These are phyloP conservation scores for Ambispora gerdemannii DNA, from an alignment of 192 early-diverging fungal species.

Conservation along the genomic window DNA sequence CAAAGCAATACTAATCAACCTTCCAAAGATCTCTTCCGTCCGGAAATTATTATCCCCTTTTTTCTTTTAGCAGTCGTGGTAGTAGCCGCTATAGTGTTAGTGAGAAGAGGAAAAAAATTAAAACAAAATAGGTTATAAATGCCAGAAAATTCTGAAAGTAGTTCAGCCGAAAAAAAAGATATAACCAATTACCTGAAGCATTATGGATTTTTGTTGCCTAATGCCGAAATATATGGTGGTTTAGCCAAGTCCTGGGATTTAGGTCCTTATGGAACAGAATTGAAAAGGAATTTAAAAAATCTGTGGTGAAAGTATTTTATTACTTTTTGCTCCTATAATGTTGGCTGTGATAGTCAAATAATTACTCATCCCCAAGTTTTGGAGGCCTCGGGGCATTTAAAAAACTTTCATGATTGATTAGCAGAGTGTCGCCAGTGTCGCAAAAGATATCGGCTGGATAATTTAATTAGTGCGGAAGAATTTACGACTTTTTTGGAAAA, in stretches of 20 bases:
- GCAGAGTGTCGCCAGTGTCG: background rate
- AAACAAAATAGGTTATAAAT: background rate
- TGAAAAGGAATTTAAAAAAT: slow-evolving; percentile 57
- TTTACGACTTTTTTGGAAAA: background rate
- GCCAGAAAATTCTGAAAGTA: too few species aligned
- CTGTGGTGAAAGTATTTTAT: slow-evolving; percentile 55
- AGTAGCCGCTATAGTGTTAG: background rate
- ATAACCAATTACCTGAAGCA: slow-evolving; percentile 37
- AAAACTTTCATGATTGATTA: slow-evolving; percentile 52
- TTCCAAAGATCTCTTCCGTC: background rate
- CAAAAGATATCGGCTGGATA: background rate
- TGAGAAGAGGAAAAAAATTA: background rate
- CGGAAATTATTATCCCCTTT: background rate
- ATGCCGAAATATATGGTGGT: slow-evolving; percentile 59
- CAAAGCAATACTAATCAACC: background rate
- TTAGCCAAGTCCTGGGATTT: slow-evolving; percentile 60
- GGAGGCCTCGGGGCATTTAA: slow-evolving; percentile 57
- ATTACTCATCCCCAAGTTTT: slow-evolving; percentile 57
- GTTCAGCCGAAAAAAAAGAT: too few species aligned
- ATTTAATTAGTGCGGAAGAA: background rate
- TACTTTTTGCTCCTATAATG: slow-evolving; percentile 52
- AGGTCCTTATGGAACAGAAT: slow-evolving; percentile 55
- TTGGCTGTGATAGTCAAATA: slow-evolving; percentile 59
- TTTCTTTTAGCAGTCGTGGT: background rate
- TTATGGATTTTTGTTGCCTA: slow-evolving; percentile 57